phyloP scores from a whole-genome alignment of 257 asterid genomes.

The Primulina huaijiensis region DNA sequence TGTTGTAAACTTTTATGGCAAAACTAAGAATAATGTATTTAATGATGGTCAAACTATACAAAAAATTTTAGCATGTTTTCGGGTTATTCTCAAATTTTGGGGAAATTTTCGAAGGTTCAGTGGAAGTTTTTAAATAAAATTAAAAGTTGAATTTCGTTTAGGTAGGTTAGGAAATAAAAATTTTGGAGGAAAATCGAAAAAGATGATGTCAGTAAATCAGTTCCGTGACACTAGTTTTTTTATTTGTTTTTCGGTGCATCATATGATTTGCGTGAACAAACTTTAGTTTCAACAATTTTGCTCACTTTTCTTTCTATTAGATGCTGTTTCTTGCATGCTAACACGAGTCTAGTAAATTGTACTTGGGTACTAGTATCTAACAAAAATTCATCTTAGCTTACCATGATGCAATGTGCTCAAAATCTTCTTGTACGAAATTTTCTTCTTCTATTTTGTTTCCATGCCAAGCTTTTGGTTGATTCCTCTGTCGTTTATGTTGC shows the following conservation, averaged over 20 bases:
- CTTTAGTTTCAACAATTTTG: neutral
- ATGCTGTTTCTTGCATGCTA: neutral
- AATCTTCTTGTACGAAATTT: neutral
- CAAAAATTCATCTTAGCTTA: too few relatives aligned
- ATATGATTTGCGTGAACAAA: neutral
- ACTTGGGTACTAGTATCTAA: neutral
- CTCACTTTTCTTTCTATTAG: neutral
- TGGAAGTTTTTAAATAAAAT: too few relatives aligned
- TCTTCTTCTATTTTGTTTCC: neutral
- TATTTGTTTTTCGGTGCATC: constrained; percentile 18
- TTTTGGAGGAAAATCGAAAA: neutral
- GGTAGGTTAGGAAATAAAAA: too few relatives aligned
- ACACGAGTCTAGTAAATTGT: neutral
- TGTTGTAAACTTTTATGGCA: too few relatives aligned
- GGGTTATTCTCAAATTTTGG: too few relatives aligned
- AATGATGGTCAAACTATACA: too few relatives aligned
- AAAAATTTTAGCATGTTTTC: too few relatives aligned
- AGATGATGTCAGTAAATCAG: too few relatives aligned
- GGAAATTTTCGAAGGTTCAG: too few relatives aligned
- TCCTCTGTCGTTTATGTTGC: neutral
- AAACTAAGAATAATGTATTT: too few relatives aligned
- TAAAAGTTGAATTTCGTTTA: too few relatives aligned
- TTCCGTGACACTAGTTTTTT: constrained; percentile 32
- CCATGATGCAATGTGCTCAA: neutral
- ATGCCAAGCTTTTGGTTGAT: neutral